These are phyloP conservation scores for Oryza australiensis DNA, from an alignment of 176 grass and related monocot species.

Conservation along the genomic window DNA sequence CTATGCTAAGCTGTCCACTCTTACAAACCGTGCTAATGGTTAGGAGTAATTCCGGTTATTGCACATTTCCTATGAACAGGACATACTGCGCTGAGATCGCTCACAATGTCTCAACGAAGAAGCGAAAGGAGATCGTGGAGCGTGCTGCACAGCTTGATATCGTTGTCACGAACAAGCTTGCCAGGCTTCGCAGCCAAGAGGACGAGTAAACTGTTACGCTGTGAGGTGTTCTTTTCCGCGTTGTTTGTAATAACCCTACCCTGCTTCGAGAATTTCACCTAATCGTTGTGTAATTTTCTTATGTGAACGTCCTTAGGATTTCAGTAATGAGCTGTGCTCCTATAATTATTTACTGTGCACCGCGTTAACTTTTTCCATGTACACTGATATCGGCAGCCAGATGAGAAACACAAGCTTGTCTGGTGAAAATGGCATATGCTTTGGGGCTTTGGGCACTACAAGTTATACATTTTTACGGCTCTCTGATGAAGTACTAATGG, in stretches of 20 bases:
- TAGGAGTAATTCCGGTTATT: not conserved
- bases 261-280: not conserved
- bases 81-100: constrained; percentile 89
- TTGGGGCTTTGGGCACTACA: not conserved
- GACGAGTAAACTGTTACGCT: constrained; percentile 56
- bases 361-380: not conserved
- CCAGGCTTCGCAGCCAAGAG: constrained; percentile 81
- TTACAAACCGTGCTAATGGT: not conserved
- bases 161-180: constrained; percentile 77
- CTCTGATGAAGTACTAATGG: not conserved
- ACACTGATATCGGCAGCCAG: not conserved
- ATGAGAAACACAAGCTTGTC: not conserved
- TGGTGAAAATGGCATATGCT: not conserved
- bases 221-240: not conserved
- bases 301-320: not conserved
- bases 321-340: not conserved
- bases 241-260: constrained; percentile 30
- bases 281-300: not conserved
- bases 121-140: constrained; percentile 84
- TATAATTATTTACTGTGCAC: not conserved
- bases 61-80: constrained; percentile 5
- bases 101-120: constrained; percentile 69
- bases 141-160: constrained; percentile 79
- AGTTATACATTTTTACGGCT: not conserved
- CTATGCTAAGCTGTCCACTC: not conserved